These are phyloP conservation scores for Mediolabrus comicus DNA, from an alignment of 108 stramenopile species.

Conservation along the genomic window DNA sequence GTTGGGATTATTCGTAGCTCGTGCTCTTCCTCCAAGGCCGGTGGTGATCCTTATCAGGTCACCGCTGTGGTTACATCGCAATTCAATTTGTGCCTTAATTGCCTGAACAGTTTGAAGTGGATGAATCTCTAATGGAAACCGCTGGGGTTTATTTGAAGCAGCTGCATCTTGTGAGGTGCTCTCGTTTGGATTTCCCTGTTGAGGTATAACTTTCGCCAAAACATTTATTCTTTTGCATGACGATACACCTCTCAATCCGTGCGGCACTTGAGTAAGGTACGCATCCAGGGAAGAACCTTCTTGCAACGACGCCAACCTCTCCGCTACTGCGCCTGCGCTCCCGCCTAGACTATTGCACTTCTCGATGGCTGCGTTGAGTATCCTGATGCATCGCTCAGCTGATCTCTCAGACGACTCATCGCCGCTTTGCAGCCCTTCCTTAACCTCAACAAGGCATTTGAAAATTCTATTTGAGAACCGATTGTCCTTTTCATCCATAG, in stretches of 20 bases:
- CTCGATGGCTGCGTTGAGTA: conserved; percentile 78
- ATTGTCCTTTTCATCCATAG: conserved; percentile 14
- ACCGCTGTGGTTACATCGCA: conserved; percentile 38
- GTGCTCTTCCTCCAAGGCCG: neutral
- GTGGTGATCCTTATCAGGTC: neutral
- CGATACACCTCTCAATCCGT: conserved; percentile 78
- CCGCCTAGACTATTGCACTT: conserved; percentile 55
- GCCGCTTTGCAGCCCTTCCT: conserved; percentile 53
- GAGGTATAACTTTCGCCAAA: conserved; percentile 43
- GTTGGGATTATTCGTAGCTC: neutral
- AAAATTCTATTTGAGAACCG: conserved; percentile 58
- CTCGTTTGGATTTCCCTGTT: neutral
- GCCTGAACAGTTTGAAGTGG: conserved; percentile 81
- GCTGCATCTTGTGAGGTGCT: conserved; percentile 12
- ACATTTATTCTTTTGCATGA: conserved; percentile 65
- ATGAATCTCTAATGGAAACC: conserved; percentile 78
- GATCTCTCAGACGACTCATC: conserved; percentile 54
- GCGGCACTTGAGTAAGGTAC: conserved; percentile 54
- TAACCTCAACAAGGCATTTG: conserved; percentile 66
- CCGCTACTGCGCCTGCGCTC: conserved; percentile 51
- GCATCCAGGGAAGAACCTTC: conserved; percentile 33
- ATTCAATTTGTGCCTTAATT: conserved; percentile 67
- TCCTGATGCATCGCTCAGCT: conserved; percentile 81
- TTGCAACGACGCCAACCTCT: conserved; percentile 42
- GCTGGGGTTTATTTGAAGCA: conserved; percentile 24